A percentile compares a stretch with the other conserved stretches of the same genome.
These are phyloP conservation scores for Haberlea rhodopensis DNA, from an alignment of 257 asterid species.

Conservation along the genomic window DNA sequence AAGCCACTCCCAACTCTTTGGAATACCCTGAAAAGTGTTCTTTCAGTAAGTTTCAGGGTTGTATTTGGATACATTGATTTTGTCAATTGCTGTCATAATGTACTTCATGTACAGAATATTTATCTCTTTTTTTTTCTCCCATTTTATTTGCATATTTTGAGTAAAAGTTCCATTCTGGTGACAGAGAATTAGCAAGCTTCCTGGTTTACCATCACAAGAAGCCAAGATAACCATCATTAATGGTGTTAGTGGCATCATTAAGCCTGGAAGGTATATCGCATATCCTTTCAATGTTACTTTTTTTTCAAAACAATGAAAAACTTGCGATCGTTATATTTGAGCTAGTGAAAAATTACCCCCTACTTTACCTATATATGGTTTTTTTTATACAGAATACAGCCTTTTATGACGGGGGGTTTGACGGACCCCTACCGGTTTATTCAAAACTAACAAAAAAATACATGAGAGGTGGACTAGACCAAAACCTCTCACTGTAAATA, in stretches of 20 bases:
- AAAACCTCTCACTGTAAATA: no score
- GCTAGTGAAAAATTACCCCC: no score
- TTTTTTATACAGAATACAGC: no score
- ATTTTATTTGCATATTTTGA: not conserved
- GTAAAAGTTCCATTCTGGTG: not conserved
- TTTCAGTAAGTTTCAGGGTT: constrained; percentile 25
- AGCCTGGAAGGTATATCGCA: constrained; percentile 42
- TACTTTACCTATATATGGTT: no score
- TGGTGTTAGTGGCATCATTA: constrained; percentile 39
- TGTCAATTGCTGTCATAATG: not conserved
- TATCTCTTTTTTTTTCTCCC: not conserved
- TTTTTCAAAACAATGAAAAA: no score
- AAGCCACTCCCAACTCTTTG: constrained; percentile 58
- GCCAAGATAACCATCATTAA: constrained; percentile 36
- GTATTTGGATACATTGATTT: not conserved
- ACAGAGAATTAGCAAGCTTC: constrained; percentile 36
- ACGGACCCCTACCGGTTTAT: no score
- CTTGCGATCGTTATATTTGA: no score
- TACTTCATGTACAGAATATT: not conserved
- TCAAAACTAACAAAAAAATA: no score
- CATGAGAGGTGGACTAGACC: no score
- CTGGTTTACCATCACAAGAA: constrained; percentile 32
- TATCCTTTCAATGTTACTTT: not conserved
- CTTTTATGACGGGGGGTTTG: no score
- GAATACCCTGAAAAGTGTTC: constrained; percentile 43